phyloP scores from a whole-genome alignment of 2,329 filamentous ascomycete genomes.

The Epichloe sylvatica region DNA sequence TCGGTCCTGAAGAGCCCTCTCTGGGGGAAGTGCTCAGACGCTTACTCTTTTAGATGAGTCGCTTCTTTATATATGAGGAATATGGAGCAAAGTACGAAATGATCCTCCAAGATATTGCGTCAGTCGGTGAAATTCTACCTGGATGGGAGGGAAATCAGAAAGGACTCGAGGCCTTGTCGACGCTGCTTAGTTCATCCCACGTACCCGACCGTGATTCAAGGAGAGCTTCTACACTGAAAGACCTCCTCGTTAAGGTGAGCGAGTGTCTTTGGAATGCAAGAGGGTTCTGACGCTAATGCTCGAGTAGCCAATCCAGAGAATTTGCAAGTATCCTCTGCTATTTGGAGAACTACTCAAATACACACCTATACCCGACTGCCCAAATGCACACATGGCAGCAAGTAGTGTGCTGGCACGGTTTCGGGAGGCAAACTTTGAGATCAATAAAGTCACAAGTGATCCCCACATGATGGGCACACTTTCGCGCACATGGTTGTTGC shows the following conservation, averaged over 20 bases:
- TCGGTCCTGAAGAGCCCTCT: neutral
- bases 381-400: constrained; percentile 66
- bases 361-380: constrained; percentile 75
- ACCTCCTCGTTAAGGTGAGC: constrained; percentile 75
- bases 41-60: constrained; percentile 41
- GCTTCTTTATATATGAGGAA: constrained; percentile 79
- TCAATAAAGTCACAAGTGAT: constrained; percentile 76
- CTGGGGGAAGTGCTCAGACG: neutral
- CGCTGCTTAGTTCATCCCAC: constrained; percentile 57
- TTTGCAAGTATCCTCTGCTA: constrained; percentile 81
- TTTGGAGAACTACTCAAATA: constrained; percentile 72
- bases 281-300: neutral
- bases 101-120: constrained; percentile 63
- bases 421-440: constrained; percentile 60
- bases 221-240: constrained; percentile 69
- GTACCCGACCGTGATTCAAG: constrained; percentile 47
- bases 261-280: neutral
- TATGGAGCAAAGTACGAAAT: constrained; percentile 83
- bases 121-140: constrained; percentile 52
- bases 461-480: constrained; percentile 53
- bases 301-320: constrained; percentile 69
- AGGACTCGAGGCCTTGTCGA: constrained; percentile 71
- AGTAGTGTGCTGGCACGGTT: constrained; percentile 58
- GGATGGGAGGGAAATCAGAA: constrained; percentile 71
- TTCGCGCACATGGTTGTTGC: constrained; percentile 72